Percentiles rank a stretch among this genome's conserved stretches.
Evolutionary conservation across 768 basidiomycete species (phyloP).

Genomic region (Kwoniella dendrophila): DNA sequence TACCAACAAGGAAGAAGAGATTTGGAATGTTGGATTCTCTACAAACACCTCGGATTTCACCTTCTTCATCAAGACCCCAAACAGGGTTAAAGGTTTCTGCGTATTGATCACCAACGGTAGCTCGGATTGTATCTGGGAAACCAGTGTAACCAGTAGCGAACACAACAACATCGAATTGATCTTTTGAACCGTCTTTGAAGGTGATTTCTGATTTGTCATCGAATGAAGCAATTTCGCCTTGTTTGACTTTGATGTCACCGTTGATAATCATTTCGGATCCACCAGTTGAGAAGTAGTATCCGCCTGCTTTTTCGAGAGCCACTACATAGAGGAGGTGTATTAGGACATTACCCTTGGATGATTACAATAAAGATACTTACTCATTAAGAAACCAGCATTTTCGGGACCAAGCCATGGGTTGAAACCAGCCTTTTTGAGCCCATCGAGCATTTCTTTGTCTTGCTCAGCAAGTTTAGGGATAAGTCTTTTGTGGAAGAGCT

Average conservation of each 20-base stretch:
- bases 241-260: constrained; percentile 72
- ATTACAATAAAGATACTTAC: constrained; percentile 57
- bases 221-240: constrained; percentile 62
- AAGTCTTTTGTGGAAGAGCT: constrained; percentile 56
- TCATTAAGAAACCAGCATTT: constrained; percentile 48
- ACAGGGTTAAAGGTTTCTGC: constrained; percentile 47
- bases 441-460: constrained; percentile 59
- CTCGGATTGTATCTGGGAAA: constrained; percentile 48
- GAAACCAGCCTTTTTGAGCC: constrained; percentile 36
- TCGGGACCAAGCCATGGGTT: constrained; percentile 40
- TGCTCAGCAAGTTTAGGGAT: constrained; percentile 61
- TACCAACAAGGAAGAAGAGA: constrained; percentile 44
- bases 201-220: constrained; percentile 26
- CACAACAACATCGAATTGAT: constrained; percentile 64
- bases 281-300: constrained; percentile 57
- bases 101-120: constrained; percentile 48
- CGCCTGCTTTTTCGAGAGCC: constrained; percentile 49
- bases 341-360: background rate
- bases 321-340: constrained; percentile 18
- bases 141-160: constrained; percentile 64
- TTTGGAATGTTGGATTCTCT: constrained; percentile 42
- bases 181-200: constrained; percentile 52
- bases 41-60: constrained; percentile 49
- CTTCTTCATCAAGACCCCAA: constrained; percentile 55
- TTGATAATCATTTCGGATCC: constrained; percentile 67